Evolutionary conservation across 495 filamentous ascomycete species (phyloP), one percentile per base, ranked within the genome.

Genomic region (Beverwykella pulmonaria): DNA sequence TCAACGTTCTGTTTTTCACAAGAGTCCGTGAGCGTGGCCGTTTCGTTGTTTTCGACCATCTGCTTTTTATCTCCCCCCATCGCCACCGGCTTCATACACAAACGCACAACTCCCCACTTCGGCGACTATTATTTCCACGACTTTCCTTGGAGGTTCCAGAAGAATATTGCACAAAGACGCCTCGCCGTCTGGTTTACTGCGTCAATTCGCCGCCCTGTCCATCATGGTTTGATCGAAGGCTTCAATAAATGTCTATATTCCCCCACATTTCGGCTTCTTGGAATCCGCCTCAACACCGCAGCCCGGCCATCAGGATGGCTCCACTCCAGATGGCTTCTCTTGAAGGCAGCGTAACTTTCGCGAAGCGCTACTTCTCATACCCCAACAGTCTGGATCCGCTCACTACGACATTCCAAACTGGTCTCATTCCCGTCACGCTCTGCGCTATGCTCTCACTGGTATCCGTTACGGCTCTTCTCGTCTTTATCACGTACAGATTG

Each of bases 341-440:
- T 30, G 62, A 58, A 52, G 19, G n/a, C 2, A 41, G 49, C 9
- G 25, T 34, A 17, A 49, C 19, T n/a, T 49, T 65, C 27, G 59
- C 32, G 27, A 69, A 69, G 67, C 59, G 67, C 19, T 76, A 76
- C 64, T 77, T 72, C 54, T 62, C 72, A 32, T 62, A 53, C 52
- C 75, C 75, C 2, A 72, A 75, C 68, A 74, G 72, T 58, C 23
- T 74, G 44, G 58, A 71, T 48, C 74, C 71, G 12, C 61, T 77
- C 2, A 53, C 75, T 1, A 15, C 52, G 4, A 46, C 19, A 2
- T 54, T 76, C 9, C 25, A 32, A 14, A 41, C 17, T 9, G 75
- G 75, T 26, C 67, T 78, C n/a, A 72, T 75, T 20, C 67, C 73
- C 6, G 55, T 78, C 20, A 69, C 66, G 8, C 19, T 75, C 34